Base-by-base conservation (phyloP, 2,329 filamentous ascomycete genomes). In the Colletotrichum sp. region DNA sequence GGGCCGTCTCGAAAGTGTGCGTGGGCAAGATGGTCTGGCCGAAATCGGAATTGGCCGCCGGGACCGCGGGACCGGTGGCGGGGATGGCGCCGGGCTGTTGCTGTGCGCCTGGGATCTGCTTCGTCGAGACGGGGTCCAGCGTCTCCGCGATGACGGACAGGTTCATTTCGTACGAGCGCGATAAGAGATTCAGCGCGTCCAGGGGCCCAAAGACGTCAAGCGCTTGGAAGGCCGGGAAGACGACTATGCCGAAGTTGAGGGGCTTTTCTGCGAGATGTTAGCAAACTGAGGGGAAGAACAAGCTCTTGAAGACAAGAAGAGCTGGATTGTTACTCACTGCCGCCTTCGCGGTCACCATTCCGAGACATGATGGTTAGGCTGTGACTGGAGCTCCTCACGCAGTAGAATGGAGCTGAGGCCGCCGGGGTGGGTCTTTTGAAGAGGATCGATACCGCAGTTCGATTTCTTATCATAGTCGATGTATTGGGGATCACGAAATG, bases 1-100 rank as follows among this genome's bases (percentile, higher is more conserved):
- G 87, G 1, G 86, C 82, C 0, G 79, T 79, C 27, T 79, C 80
- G 70, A 88, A 88, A 0, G 88, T 90, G 75, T 79, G 79, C 15
- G 79, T 79, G 3, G 79, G 78, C 13, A 77, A 70, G 34, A 80
- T 58, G 11, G 69, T 72, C 70, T 73, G 65, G 66, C 71, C 51
- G 51, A 71, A 75, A 43, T 71, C 67, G 43, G 72, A 75, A 24
- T 31, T 51, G 3, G 61, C 55, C 5, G 15, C 8, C n/a, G 70
- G 31, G 5, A 27, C 36, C 2, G 54, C 15, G 21, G 47, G 13
- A 5, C 59, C 21, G 16, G 59, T n/a, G 34, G 65, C 65, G 54
- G 65, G 51, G 34, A 67, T 67, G 2, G 43, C 59, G 61, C 61
- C 68, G 21, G 68, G 68, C 18, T 70, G 64, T 9, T 62, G 36